Base-by-base conservation (phyloP, 106 monocot genomes). In the Dendrobium catenatum region DNA sequence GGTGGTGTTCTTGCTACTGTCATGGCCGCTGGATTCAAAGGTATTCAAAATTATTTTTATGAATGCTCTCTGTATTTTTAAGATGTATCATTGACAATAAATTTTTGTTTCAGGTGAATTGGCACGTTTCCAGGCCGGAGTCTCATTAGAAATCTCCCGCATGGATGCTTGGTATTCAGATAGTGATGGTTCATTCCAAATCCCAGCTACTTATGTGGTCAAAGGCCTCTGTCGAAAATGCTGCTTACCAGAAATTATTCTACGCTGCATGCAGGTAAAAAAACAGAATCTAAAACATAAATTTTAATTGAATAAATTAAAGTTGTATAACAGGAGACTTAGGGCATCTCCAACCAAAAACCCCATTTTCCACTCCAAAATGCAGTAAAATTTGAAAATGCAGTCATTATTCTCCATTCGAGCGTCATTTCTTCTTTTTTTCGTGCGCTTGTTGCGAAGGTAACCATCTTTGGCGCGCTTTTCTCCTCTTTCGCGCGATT, bases 101-200 rank as follows among this genome's bases (percentile, higher is more conserved):
- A 55, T 66, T 44, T 77, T 47, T 86, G 42, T 68, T 75, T 15
- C 86, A 98, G 99, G 99, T 11, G 99, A 99, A 76, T 88, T 99
- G 13, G 82, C 80, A 56, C 93, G 87, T 33, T 99, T 99, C 82
- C 95, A 99, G 82, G 41, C 84, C 77, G 95, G 99, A 75, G 90
- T 99, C 43, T 85, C 95, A 73, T 80, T 93, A 82, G 99, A 95
- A 75, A 93, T 99, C 79, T 99, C 99, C 24, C 79, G 88, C 55
- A 78, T 99, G 18, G 99, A 99, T 89, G 93, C 95, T 82, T 99
- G 99, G 99, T 95, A 90, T 79, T 93, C 88, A 49, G 88, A 88
- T 79, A 72, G 73, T 17, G 81, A 89, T 82, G 91, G 91, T 42
- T 86, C 84, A 19, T 76, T 87, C 20, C 79, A 80, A 74, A 64